Percentiles rank a stretch among this genome's conserved stretches.
These are phyloP conservation scores for Coemansia asiatica DNA, from an alignment of 192 early-diverging fungal species.

Conservation along the genomic window DNA sequence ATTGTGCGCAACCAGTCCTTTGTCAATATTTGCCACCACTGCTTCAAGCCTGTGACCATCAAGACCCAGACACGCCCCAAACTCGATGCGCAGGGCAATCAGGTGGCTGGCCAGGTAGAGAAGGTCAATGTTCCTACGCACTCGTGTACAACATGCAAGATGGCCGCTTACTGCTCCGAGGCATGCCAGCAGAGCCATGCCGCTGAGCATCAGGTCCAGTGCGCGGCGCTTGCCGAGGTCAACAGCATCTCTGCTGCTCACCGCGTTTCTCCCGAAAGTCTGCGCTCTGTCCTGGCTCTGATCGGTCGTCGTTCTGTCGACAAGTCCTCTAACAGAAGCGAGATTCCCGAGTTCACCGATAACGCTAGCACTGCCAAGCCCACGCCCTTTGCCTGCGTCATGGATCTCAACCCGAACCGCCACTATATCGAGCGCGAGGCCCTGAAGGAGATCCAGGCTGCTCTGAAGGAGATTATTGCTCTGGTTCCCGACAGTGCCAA, in stretches of 20 bases:
- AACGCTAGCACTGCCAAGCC: slow-evolving; percentile 17
- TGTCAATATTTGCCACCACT: slow-evolving; percentile 58
- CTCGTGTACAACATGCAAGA: slow-evolving; percentile 51
- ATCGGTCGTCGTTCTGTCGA: slow-evolving; percentile 38
- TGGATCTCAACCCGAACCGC: slow-evolving; percentile 53
- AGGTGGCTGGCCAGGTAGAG: slow-evolving; percentile 37
- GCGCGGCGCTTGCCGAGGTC: slow-evolving; percentile 37
- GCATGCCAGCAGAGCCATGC: slow-evolving; percentile 49
- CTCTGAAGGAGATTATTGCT: slow-evolving; percentile 47
- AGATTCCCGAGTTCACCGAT: slow-evolving; percentile 11
- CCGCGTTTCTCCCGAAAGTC: slow-evolving; percentile 32
- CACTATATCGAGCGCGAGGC: slow-evolving; percentile 46
- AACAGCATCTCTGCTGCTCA: slow-evolving; percentile 38
- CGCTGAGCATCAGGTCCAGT: slow-evolving; percentile 49
- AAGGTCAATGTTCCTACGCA: slow-evolving; percentile 20
- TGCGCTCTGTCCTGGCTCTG: slow-evolving; percentile 48
- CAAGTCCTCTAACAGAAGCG: slow-evolving; percentile 1
- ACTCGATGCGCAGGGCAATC: slow-evolving; percentile 42
- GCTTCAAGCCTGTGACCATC: slow-evolving; percentile 44
- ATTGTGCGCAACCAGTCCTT: slow-evolving; percentile 61
- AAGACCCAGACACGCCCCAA: slow-evolving; percentile 47
- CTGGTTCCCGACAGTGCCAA: slow-evolving; percentile 38
- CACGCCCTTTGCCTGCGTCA: slow-evolving; percentile 25
- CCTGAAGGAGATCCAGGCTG: slow-evolving; percentile 39
- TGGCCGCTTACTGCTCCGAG: slow-evolving; percentile 61